A percentile compares a stretch with the other conserved stretches of the same genome.
Evolutionary conservation across 805 yeast species (phyloP).

Genomic region (Starmerella floris): DNA sequence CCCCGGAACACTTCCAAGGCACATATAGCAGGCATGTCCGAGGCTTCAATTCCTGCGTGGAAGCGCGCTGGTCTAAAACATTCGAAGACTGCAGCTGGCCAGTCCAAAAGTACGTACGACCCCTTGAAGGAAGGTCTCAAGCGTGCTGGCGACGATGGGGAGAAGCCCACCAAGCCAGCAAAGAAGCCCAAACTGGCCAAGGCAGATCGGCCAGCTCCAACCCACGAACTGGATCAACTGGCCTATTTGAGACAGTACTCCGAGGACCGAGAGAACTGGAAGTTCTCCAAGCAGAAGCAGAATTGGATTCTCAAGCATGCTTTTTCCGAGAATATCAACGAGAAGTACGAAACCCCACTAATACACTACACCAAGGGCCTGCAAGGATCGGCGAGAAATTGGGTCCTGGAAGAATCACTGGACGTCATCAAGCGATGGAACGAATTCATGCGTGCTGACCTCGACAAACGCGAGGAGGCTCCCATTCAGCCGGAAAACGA

Average conservation of each 20-base stretch:
- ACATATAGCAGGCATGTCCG: too few relatives aligned
- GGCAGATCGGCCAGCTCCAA: constrained; percentile 46
- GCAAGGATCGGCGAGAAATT: constrained; percentile 55
- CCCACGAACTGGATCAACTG: constrained; percentile 65
- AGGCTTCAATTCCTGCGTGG: constrained; percentile 57
- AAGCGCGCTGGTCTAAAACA: constrained; percentile 50
- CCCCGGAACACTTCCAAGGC: too few relatives aligned
- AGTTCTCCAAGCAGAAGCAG: constrained; percentile 75
- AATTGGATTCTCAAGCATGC: constrained; percentile 68
- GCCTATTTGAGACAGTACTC: constrained; percentile 47
- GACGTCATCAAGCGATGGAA: constrained; percentile 46
- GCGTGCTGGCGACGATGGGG: constrained; percentile 19
- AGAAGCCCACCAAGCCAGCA: constrained; percentile 41
- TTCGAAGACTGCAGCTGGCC: constrained; percentile 29
- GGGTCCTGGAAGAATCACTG: constrained; percentile 40
- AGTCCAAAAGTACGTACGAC: constrained; percentile 28
- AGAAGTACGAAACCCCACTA: constrained; percentile 40
- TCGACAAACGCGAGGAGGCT: not conserved
- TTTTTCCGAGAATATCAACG: constrained; percentile 34
- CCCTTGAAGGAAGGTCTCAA: constrained; percentile 23
- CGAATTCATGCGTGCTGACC: constrained; percentile 30
- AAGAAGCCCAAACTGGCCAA: constrained; percentile 61
- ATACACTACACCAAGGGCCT: constrained; percentile 42
- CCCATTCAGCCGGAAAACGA: not conserved
- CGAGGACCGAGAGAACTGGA: constrained; percentile 53